These are phyloP conservation scores for Auriscalpium vulgare DNA, from an alignment of 768 basidiomycete genomes.

Conservation along the genomic window DNA sequence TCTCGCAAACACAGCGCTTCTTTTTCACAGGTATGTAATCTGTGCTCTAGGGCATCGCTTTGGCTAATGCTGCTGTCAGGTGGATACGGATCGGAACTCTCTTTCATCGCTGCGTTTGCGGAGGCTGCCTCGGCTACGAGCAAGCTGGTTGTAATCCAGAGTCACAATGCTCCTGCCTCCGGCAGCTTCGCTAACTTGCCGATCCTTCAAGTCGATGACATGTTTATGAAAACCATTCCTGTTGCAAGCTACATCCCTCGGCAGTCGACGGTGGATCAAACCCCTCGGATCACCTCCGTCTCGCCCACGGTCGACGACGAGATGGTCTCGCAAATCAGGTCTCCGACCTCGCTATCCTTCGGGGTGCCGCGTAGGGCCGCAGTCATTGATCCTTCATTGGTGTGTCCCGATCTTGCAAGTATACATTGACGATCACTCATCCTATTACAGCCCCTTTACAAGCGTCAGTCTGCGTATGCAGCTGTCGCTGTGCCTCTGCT, in stretches of 20 bases:
- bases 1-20: slow-evolving; percentile 6
- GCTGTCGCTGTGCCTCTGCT: slow-evolving; percentile 3
- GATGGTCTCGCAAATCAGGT: neutral
- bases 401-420: neutral
- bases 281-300: neutral
- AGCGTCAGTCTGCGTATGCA: slow-evolving; percentile 1
- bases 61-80: slow-evolving; percentile 30
- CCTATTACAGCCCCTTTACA: slow-evolving; percentile 8
- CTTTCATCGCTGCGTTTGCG: slow-evolving; percentile 46
- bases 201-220: slow-evolving; percentile 48
- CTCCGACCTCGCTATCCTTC: neutral
- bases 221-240: slow-evolving; percentile 34
- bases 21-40: slow-evolving; percentile 8
- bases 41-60: too few relatives aligned
- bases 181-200: slow-evolving; percentile 38
- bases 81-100: slow-evolving; percentile 43
- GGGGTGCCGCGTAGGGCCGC: neutral
- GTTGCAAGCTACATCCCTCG: neutral
- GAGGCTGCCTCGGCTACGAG: slow-evolving; percentile 54
- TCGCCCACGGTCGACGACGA: neutral
- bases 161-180: slow-evolving; percentile 33
- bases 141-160: slow-evolving; percentile 58
- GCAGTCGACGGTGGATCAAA: neutral
- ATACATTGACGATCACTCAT: too few relatives aligned
- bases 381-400: slow-evolving; percentile 29